phyloP scores from a whole-genome alignment of 2,329 filamentous ascomycete species.

The Cercospora sojina region DNA sequence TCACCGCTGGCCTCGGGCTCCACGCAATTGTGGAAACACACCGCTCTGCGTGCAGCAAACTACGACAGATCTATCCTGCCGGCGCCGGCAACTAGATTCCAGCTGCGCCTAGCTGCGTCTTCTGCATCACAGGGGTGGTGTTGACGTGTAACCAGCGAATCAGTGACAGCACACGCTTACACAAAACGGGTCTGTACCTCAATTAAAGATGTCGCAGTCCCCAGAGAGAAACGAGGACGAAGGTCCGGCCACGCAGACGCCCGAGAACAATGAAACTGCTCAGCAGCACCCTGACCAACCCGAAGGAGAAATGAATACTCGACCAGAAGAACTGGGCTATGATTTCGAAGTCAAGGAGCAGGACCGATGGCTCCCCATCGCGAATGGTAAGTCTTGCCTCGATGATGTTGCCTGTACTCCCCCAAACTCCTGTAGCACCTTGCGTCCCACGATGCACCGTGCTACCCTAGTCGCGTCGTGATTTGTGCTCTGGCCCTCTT shows the following conservation, averaged over 20 bases:
- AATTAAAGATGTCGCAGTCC: conserved; percentile 88
- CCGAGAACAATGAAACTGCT: conserved; percentile 88
- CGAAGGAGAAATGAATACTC: conserved; percentile 38
- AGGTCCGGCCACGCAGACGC: conserved; percentile 65
- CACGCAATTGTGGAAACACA: conserved; percentile 23
- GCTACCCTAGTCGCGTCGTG: conserved; percentile 30
- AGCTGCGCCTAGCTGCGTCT: conserved; percentile 24
- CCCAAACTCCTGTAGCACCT: conserved; percentile 27
- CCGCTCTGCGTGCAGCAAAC: conserved; percentile 25
- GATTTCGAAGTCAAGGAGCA: conserved; percentile 99
- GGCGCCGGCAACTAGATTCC: conserved; percentile 30
- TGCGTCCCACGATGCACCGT: conserved; percentile 29
- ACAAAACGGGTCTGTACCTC: conserved; percentile 26
- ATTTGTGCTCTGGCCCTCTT: conserved; percentile 32
- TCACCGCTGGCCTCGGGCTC: conserved; percentile 23
- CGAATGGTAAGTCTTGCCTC: conserved; percentile 81
- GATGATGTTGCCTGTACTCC: conserved; percentile 23
- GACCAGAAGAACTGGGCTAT: conserved; percentile 59
- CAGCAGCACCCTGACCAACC: conserved; percentile 78
- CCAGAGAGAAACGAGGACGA: conserved; percentile 87
- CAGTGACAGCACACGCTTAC: conserved; percentile 35
- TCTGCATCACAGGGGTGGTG: conserved; percentile 28
- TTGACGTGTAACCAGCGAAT: conserved; percentile 36
- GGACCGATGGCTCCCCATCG: conserved; percentile 98
- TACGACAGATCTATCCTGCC: conserved; percentile 24